phyloP scores from a whole-genome alignment of 345 rosid genomes.

The Boechera retrofracta region DNA sequence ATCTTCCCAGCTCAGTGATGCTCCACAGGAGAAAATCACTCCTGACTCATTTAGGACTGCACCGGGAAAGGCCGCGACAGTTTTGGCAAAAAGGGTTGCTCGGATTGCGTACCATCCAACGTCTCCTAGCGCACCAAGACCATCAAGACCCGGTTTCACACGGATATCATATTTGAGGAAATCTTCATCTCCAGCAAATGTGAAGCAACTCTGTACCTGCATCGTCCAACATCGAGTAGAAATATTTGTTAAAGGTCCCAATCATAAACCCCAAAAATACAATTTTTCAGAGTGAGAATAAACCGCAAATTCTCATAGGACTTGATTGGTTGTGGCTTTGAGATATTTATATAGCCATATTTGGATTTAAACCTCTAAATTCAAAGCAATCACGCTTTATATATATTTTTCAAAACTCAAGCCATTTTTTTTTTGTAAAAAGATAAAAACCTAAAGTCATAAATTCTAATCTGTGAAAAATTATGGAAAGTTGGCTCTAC shows the following conservation, averaged over 20 bases:
- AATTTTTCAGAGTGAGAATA: no score
- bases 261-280: neutral
- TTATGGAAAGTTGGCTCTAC: no score
- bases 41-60: conserved; percentile 69
- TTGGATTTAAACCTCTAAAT: no score
- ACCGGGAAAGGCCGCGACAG: conserved; percentile 57
- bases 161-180: conserved; percentile 80
- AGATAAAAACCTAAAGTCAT: no score
- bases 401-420: no score
- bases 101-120: conserved; percentile 84
- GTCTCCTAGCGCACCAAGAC: conserved; percentile 91
- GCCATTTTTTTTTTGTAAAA: no score
- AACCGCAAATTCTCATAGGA: no score
- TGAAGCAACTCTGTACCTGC: conserved; percentile 71
- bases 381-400: no score
- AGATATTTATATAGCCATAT: no score
- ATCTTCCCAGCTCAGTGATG: conserved; percentile 76
- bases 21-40: conserved; percentile 78
- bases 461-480: no score
- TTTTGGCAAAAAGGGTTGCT: conserved; percentile 65
- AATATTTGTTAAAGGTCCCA: neutral
- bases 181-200: conserved; percentile 57
- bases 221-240: conserved; percentile 3
- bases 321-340: no score
- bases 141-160: conserved; percentile 86